A percentile compares a stretch with the other conserved stretches of the same genome.
phyloP scores from a whole-genome alignment of 768 basidiomycete genomes.

The Neoboletus brunneissimus region DNA sequence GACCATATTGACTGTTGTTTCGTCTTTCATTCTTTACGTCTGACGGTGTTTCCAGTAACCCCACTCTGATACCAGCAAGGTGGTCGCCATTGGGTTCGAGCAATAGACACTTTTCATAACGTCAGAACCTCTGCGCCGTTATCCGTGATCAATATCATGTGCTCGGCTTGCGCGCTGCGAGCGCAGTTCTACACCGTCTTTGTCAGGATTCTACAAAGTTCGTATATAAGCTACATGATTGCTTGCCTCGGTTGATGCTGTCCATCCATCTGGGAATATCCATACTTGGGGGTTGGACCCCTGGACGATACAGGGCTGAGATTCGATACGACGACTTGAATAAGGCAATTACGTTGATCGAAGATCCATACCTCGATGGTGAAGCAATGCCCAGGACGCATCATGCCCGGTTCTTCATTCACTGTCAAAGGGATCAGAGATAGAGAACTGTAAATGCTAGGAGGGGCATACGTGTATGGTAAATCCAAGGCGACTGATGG shows the following conservation, averaged over 20 bases:
- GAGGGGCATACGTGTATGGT: conserved; percentile 60
- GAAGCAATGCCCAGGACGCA: conserved; percentile 86
- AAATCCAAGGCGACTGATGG: conserved; percentile 80
- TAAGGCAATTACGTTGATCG: neutral
- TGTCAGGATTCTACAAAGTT: neutral
- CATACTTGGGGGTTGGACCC: conserved; percentile 64
- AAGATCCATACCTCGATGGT: conserved; percentile 72
- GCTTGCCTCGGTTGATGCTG: conserved; percentile 79
- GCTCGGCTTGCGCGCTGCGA: conserved; percentile 82
- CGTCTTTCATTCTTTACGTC: neutral
- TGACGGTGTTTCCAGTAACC: no score
- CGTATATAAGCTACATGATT: neutral
- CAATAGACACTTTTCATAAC: conserved; percentile 17
- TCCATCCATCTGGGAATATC: conserved; percentile 93
- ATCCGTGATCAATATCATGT: conserved; percentile 83
- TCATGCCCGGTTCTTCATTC: conserved; percentile 78
- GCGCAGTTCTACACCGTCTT: conserved; percentile 60
- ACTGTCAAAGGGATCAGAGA: conserved; percentile 40
- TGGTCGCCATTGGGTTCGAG: neutral
- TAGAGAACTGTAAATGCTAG: neutral
- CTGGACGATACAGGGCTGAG: conserved; percentile 73
- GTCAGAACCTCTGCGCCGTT: conserved; percentile 79
- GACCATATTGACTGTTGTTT: neutral
- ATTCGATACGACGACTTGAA: neutral
- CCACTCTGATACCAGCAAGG: neutral